phyloP scores from a whole-genome alignment of 805 yeast genomes.

The Pichia gijzeniarum region DNA sequence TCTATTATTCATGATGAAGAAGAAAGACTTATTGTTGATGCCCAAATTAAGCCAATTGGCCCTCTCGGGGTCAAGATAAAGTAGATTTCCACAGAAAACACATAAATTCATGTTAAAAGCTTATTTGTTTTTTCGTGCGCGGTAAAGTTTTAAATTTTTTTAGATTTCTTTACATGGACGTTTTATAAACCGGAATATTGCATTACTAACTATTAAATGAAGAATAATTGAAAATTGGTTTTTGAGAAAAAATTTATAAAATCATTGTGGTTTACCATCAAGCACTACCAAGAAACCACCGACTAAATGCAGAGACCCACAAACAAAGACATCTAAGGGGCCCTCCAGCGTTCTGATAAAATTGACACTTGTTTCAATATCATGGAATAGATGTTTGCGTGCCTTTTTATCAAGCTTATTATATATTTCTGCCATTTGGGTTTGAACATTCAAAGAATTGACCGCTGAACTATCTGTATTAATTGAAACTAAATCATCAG shows the following conservation, averaged over 20 bases:
- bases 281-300: slow-evolving; percentile 89
- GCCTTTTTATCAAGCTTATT: slow-evolving; percentile 38
- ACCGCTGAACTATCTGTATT: slow-evolving; percentile 76
- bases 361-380: slow-evolving; percentile 67
- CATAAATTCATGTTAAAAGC: too few species aligned
- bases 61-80: too few species aligned
- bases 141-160: too few species aligned
- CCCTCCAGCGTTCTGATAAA: slow-evolving; percentile 43
- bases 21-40: too few species aligned
- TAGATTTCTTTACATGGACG: too few species aligned
- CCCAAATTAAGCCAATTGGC: too few species aligned
- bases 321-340: slow-evolving; percentile 72
- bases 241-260: background rate
- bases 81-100: too few species aligned
- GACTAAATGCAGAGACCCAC: slow-evolving; percentile 90
- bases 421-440: slow-evolving; percentile 69
- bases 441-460: slow-evolving; percentile 77
- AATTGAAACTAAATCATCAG: slow-evolving; percentile 77
- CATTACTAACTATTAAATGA: background rate
- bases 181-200: too few species aligned
- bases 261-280: slow-evolving; percentile 35
- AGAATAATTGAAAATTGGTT: background rate
- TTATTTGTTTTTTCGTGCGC: too few species aligned
- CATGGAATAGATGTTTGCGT: slow-evolving; percentile 49
- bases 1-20: slow-evolving; percentile 17